A percentile compares a stretch with the other conserved stretches of the same genome.
phyloP scores from a whole-genome alignment of 2,329 filamentous ascomycete genomes.

The Lecanicillium sp. region DNA sequence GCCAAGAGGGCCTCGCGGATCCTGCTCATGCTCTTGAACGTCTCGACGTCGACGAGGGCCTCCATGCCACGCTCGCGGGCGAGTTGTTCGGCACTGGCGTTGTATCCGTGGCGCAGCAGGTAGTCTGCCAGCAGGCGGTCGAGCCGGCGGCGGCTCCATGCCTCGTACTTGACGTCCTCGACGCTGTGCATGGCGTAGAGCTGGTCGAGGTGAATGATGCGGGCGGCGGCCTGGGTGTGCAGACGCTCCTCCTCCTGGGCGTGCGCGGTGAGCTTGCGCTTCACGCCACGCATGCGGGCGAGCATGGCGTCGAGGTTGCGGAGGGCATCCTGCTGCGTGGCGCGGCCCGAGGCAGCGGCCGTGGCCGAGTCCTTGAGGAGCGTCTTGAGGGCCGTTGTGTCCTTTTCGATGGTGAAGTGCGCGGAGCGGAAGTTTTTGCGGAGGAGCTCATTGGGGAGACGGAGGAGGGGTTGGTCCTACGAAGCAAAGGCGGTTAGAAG shows the following conservation, averaged over 20 bases:
- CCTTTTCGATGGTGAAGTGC: slow-evolving; percentile 69
- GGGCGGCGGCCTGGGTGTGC: slow-evolving; percentile 67
- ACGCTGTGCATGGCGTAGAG: slow-evolving; percentile 74
- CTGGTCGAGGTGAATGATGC: slow-evolving; percentile 74
- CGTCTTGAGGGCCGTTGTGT: slow-evolving; percentile 56
- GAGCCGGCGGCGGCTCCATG: slow-evolving; percentile 76
- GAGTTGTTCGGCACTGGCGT: slow-evolving; percentile 67
- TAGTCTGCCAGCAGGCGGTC: slow-evolving; percentile 90
- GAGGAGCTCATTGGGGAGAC: slow-evolving; percentile 85
- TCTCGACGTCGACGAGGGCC: slow-evolving; percentile 80
- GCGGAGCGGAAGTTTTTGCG: slow-evolving; percentile 90
- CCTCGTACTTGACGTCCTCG: slow-evolving; percentile 88
- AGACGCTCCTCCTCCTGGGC: slow-evolving; percentile 75
- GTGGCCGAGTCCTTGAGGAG: slow-evolving; percentile 59
- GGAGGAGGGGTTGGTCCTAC: slow-evolving; percentile 89
- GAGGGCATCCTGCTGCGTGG: slow-evolving; percentile 65
- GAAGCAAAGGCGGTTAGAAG: slow-evolving; percentile 5
- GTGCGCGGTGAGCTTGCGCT: slow-evolving; percentile 74
- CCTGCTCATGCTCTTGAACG: slow-evolving; percentile 74
- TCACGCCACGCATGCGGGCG: slow-evolving; percentile 73
- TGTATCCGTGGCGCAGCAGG: slow-evolving; percentile 76
- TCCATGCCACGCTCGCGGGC: slow-evolving; percentile 70
- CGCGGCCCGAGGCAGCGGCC: slow-evolving; percentile 57
- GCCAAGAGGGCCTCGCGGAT: slow-evolving; percentile 68
- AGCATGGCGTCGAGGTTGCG: slow-evolving; percentile 81